Evolutionary conservation across 2,329 filamentous ascomycete genomes (phyloP).

Genomic region (Cercospora zeina): DNA sequence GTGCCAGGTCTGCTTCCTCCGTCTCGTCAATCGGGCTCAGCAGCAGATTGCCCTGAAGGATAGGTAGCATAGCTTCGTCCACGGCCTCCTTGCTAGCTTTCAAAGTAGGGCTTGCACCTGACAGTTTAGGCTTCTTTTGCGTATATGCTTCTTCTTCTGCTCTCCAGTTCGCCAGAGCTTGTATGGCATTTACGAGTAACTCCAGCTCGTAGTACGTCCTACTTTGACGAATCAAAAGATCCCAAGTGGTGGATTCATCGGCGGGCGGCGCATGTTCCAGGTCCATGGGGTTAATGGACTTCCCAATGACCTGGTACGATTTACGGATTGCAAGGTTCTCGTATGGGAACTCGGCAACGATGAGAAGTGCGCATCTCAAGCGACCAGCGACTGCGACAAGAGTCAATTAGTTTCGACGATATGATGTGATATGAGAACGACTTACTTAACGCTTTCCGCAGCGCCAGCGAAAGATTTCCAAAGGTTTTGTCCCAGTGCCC

Average conservation of each 20-base stretch:
- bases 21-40: conserved; percentile 41
- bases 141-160: conserved; percentile 45
- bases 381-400: conserved; percentile 45
- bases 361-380: conserved; percentile 57
- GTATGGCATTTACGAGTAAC: conserved; percentile 46
- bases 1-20: conserved; percentile 62
- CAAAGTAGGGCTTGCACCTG: conserved; percentile 33
- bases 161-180: conserved; percentile 48
- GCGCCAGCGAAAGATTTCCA: conserved; percentile 66
- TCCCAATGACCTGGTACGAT: conserved; percentile 45
- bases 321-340: conserved; percentile 48
- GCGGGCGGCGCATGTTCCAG: conserved; percentile 24
- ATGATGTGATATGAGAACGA: conserved; percentile 29
- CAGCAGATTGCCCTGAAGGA: conserved; percentile 41
- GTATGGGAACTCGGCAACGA: conserved; percentile 55
- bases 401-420: conserved; percentile 25
- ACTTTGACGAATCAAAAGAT: conserved; percentile 34
- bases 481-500: conserved; percentile 73
- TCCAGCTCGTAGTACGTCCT: conserved; percentile 48
- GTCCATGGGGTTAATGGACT: conserved; percentile 44
- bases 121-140: conserved; percentile 27
- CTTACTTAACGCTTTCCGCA: conserved; percentile 82
- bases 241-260: conserved; percentile 28
- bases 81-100: conserved; percentile 46
- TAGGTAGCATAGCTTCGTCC: conserved; percentile 41